Conservation (phyloP, 352 stramenopile genomes). For the Pelagophyceae sp. region DNA sequence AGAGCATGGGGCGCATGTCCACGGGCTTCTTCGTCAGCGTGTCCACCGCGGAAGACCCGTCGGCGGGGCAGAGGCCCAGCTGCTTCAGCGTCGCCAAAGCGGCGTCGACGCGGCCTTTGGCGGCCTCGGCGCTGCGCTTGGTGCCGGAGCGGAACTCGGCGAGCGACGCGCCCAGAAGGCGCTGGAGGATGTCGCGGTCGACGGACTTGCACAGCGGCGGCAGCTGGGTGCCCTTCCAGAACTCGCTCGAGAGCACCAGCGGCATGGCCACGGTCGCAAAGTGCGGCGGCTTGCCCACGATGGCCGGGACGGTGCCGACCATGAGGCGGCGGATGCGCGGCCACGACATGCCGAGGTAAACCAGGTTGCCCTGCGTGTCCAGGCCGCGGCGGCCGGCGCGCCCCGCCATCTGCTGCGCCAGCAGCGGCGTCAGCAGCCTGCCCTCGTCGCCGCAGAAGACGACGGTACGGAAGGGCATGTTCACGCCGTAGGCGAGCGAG, state of each 20-base stretch:
- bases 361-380: conserved; percentile 90
- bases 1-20: conserved; percentile 45
- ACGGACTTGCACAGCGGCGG: conserved; percentile 71
- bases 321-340: conserved; percentile 90
- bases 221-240: conserved; percentile 59
- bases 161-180: conserved; percentile 52
- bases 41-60: conserved; percentile 34
- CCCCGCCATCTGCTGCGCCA: conserved; percentile 98
- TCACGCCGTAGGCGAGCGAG: conserved; percentile 94
- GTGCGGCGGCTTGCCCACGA: conserved; percentile 73
- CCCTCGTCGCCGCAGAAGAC: conserved; percentile 95
- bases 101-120: conserved; percentile 41
- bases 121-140: conserved; percentile 16
- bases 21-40: conserved; percentile 43
- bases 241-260: conserved; percentile 73
- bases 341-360: conserved; percentile 88
- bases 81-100: conserved; percentile 47
- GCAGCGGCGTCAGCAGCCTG: conserved; percentile 82
- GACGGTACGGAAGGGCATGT: conserved; percentile 98
- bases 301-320: conserved; percentile 82
- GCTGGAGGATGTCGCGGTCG: conserved; percentile 60
- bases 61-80: conserved; percentile 43
- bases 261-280: conserved; percentile 87
- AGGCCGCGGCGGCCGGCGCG: conserved; percentile 91
- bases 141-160: conserved; percentile 33